Evolutionary conservation across 2,329 filamentous ascomycete species (phyloP).

Genomic region (Pseudopithomyces chartarum): DNA sequence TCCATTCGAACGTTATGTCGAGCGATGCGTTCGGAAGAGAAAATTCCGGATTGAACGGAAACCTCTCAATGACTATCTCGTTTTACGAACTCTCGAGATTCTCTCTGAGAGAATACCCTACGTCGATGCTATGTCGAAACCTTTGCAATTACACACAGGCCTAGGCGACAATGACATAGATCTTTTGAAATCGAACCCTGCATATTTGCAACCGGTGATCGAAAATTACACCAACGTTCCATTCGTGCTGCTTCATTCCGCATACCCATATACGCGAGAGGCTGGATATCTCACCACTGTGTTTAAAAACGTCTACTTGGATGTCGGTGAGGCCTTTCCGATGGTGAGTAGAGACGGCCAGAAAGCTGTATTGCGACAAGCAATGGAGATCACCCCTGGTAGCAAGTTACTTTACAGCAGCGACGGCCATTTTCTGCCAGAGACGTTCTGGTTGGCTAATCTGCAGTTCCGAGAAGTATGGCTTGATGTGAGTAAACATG

Average conservation of each 20-base stretch:
- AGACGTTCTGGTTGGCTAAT: slow-evolving; percentile 76
- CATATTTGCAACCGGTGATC: slow-evolving; percentile 76
- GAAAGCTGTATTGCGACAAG: slow-evolving; percentile 70
- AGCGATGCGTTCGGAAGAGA: slow-evolving; percentile 43
- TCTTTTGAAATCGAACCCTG: slow-evolving; percentile 72
- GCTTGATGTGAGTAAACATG: slow-evolving; percentile 58
- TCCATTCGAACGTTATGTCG: slow-evolving; percentile 50
- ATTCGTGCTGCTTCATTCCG: slow-evolving; percentile 78
- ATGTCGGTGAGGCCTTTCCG: slow-evolving; percentile 83
- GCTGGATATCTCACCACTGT: slow-evolving; percentile 77
- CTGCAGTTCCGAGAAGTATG: slow-evolving; percentile 73
- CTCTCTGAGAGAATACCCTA: slow-evolving; percentile 51
- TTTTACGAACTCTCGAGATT: slow-evolving; percentile 66
- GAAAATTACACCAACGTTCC: slow-evolving; percentile 70
- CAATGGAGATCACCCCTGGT: slow-evolving; percentile 75
- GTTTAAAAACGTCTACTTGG: slow-evolving; percentile 80
- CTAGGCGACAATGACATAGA: slow-evolving; percentile 80
- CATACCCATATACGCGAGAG: slow-evolving; percentile 81
- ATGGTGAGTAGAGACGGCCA: slow-evolving; percentile 78
- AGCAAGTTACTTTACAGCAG: slow-evolving; percentile 81
- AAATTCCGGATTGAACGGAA: slow-evolving; percentile 64
- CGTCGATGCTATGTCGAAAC: slow-evolving; percentile 61
- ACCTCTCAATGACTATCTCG: slow-evolving; percentile 71
- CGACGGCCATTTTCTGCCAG: slow-evolving; percentile 78
- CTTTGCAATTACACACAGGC: slow-evolving; percentile 83